Evolutionary conservation across 148 eudicot species (phyloP).

Genomic region (Heliamphora exappendiculata): DNA sequence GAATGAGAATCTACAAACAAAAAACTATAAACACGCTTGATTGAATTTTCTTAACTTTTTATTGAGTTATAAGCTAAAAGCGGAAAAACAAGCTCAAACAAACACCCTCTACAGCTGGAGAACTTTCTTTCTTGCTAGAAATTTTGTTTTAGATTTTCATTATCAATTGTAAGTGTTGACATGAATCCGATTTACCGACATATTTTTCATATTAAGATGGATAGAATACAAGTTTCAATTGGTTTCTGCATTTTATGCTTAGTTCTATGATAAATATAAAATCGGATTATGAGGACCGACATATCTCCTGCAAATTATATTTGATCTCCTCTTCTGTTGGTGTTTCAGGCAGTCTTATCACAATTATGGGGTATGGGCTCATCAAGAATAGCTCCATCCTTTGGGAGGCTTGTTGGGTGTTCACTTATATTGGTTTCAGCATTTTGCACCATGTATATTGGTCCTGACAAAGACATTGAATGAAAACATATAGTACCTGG

Average conservation of each 20-base stretch:
- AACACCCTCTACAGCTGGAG: too few species aligned
- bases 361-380: slow-evolving; percentile 44
- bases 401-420: slow-evolving; percentile 44
- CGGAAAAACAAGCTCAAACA: too few species aligned
- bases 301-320: background rate
- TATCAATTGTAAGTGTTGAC: background rate
- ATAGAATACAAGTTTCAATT: background rate
- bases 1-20: too few species aligned
- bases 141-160: background rate
- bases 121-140: too few species aligned
- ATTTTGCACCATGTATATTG: slow-evolving; percentile 40
- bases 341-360: slow-evolving; percentile 38
- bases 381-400: slow-evolving; percentile 30
- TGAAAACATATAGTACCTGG: slow-evolving; percentile 10
- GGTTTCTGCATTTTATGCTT: background rate
- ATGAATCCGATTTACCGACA: too few species aligned
- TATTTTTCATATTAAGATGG: too few species aligned
- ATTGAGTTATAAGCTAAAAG: too few species aligned
- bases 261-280: background rate
- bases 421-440: slow-evolving; percentile 41
- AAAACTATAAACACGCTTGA: too few species aligned
- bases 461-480: slow-evolving; percentile 44
- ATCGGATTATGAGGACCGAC: background rate
- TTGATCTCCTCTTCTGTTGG: background rate
- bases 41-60: too few species aligned